A percentile compares a stretch with the other conserved stretches of the same genome.
Conservation (phyloP, 169 alveolate genomes). For the Hammondia hammondi region DNA sequence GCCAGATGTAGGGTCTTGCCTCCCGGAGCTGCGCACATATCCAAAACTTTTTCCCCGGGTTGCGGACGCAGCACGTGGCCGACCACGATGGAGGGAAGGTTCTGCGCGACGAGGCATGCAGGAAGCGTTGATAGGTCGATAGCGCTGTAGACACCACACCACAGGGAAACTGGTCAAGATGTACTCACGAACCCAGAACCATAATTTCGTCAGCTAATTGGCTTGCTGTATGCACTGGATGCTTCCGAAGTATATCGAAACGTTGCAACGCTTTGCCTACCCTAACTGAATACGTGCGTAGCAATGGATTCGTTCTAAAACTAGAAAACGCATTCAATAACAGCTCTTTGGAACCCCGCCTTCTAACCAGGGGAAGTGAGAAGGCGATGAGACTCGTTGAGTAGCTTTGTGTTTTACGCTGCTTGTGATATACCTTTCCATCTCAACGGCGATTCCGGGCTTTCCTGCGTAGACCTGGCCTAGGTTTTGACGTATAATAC, state of each 20-base stretch:
- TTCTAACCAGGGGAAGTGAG: no score
- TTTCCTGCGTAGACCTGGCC: neutral
- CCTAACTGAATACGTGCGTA: no score
- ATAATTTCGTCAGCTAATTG: no score
- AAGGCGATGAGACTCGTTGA: no score
- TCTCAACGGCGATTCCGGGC: conserved; percentile 43
- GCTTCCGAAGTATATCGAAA: no score
- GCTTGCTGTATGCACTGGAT: no score
- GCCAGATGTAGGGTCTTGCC: conserved; percentile 77
- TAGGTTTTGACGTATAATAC: conserved; percentile 11
- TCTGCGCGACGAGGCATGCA: conserved; percentile 52
- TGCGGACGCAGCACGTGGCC: conserved; percentile 34
- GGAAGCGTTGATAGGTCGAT: conserved; percentile 37
- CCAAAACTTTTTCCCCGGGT: conserved; percentile 77
- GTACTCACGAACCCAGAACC: no score
- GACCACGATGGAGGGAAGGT: conserved; percentile 46
- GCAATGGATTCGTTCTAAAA: no score
- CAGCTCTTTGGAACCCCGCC: no score
- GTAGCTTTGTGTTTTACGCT: neutral
- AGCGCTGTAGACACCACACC: conserved; percentile 26
- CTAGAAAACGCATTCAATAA: no score
- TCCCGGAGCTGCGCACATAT: conserved; percentile 94
- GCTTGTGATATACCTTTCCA: conserved; percentile 17
- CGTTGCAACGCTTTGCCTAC: no score
- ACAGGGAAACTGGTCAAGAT: no score